Percentiles rank a stretch among this genome's conserved stretches.
phyloP scores from a whole-genome alignment of 495 filamentous ascomycete genomes.

The Amphirosellinia nigrospora region DNA sequence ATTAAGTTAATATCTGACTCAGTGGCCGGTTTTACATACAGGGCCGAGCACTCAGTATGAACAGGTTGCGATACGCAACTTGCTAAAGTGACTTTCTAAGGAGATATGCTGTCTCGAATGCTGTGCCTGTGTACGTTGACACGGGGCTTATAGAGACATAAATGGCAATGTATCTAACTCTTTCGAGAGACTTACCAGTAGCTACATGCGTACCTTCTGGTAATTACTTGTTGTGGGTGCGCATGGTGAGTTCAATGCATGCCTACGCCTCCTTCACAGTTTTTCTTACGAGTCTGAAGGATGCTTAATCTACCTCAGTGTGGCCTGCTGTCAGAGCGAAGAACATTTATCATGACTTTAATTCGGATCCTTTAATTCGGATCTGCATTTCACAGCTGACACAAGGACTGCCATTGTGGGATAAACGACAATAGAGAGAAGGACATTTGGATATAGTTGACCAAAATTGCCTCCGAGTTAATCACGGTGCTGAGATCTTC shows the following conservation, averaged over 20 bases:
- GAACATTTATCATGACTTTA: neutral
- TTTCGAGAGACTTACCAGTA: neutral
- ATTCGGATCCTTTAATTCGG: neutral
- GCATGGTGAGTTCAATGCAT: neutral
- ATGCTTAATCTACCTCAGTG: neutral
- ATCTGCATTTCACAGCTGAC: neutral
- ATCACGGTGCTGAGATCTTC: neutral
- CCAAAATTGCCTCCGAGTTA: neutral
- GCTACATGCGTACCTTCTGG: neutral
- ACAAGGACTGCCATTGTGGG: neutral
- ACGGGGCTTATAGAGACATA: neutral
- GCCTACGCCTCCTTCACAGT: neutral
- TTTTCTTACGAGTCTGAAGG: neutral
- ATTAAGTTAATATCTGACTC: neutral
- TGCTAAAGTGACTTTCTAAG: neutral
- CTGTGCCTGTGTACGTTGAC: neutral
- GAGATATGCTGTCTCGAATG: neutral
- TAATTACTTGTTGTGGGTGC: neutral
- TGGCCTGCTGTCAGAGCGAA: neutral
- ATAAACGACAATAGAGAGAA: neutral
- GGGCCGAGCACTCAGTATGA: neutral
- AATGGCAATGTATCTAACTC: neutral
- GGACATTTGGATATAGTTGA: neutral
- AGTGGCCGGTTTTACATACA: neutral
- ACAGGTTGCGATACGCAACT: neutral